Evolutionary conservation across 192 early-diverging fungal genomes (phyloP), one percentile per base, ranked within the genome.

Genomic region (Mortierella alpina): DNA sequence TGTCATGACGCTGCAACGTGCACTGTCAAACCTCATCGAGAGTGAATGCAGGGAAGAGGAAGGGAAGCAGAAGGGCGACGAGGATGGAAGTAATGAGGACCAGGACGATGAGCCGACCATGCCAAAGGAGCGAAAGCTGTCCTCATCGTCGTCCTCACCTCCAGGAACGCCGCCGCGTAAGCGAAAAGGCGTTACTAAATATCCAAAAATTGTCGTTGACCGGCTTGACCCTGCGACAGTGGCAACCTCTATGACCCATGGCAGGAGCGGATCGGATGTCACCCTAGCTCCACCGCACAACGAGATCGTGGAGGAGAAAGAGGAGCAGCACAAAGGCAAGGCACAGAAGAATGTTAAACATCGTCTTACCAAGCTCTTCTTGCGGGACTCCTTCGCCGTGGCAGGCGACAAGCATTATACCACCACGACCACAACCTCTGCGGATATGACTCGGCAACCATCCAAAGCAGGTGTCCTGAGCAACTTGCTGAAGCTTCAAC

Each of bases 401-500:
- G 14, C 7, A 20, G 8, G 4, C 13, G 47, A 61, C 41, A 15
- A 31, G 2, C 39, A 49, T 20, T 15, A 55, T 63, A 12, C 47
- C 68, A 20, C 31, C 6, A 46, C 66, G 10, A 59, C 59, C 14
- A 41, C 57, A 2, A 11, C 59, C 46, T n/a, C 41, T 17, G 46
- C 56, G 41, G 77, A 80, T 20, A 20, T 65, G 7, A 55, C 46
- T 10, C 51, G 70, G 41, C 77, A 80, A n/a, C 77, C 77, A 10
- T 80, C 77, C 49, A 80, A 80, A 31, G 63, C 70, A 1, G 77
- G 77, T 45, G 77, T 80, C 2, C 46, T 80, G 44, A 80, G 77
- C 45, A 80, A 80, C 55, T 52, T 80, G n/a, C 18, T 80, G 47
- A 80, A 72, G 44, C 70, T 80, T 2, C 77, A 80, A 9, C 20